phyloP scores from a whole-genome alignment of 169 alveolate species.

The Toxoplasma gondii region DNA sequence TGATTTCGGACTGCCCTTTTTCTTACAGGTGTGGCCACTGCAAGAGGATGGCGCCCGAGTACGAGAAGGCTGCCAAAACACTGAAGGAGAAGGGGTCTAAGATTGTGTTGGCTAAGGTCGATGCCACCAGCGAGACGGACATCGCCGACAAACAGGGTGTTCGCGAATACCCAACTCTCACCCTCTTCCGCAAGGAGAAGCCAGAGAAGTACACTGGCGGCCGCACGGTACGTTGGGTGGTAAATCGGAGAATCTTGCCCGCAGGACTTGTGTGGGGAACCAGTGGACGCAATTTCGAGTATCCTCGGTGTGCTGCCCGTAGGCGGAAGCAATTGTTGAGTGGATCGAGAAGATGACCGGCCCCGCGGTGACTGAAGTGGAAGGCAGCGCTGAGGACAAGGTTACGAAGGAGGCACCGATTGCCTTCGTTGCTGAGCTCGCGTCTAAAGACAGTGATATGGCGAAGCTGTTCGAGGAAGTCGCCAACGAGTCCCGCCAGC shows the following conservation, averaged over 20 bases:
- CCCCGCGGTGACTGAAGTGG: conserved; percentile 80
- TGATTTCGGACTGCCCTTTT: too few species aligned
- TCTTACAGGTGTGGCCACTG: conserved; percentile 90
- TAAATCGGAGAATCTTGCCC: background rate
- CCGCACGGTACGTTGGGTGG: conserved; percentile 27
- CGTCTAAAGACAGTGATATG: conserved; percentile 25
- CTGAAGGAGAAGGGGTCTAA: conserved; percentile 59
- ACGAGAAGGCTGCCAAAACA: conserved; percentile 78
- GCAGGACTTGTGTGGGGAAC: background rate
- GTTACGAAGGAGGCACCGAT: conserved; percentile 1
- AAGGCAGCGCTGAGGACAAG: conserved; percentile 26
- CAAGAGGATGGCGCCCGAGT: conserved; percentile 86
- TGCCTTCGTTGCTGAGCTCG: conserved; percentile 27
- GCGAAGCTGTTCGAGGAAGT: conserved; percentile 49
- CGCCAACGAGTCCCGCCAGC: conserved; percentile 36
- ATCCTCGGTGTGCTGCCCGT: conserved; percentile 52
- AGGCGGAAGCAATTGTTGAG: conserved; percentile 83
- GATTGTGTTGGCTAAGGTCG: conserved; percentile 69
- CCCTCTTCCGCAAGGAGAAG: conserved; percentile 72
- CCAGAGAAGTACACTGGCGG: conserved; percentile 75
- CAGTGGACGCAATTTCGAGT: background rate
- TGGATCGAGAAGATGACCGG: conserved; percentile 89
- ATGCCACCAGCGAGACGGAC: conserved; percentile 71
- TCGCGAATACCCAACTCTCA: conserved; percentile 83
- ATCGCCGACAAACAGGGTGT: conserved; percentile 73